These are phyloP conservation scores for Barnettozyma botsteinii DNA, from an alignment of 805 yeast genomes.

Conservation along the genomic window DNA sequence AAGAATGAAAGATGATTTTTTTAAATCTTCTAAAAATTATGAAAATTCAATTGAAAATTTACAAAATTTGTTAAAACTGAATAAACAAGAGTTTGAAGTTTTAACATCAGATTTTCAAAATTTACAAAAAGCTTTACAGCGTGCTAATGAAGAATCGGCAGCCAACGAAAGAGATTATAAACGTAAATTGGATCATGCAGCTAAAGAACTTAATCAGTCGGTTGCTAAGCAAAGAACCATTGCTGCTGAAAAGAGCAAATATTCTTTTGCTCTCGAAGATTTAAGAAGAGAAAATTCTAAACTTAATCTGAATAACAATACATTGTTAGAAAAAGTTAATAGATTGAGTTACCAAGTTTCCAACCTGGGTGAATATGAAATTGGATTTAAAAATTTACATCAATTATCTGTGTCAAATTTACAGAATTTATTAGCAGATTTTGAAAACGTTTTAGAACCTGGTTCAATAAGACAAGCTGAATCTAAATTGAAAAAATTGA, in stretches of 20 bases:
- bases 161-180: constrained; percentile 30
- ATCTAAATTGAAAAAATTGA: constrained; percentile 39
- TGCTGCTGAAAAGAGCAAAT: constrained; percentile 39
- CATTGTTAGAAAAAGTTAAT: constrained; percentile 35
- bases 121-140: too few relatives aligned
- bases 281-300: constrained; percentile 33
- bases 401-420: constrained; percentile 40
- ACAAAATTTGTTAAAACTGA: constrained; percentile 9
- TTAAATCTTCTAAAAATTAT: constrained; percentile 9
- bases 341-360: constrained; percentile 24
- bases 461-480: constrained; percentile 55
- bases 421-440: constrained; percentile 42
- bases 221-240: constrained; percentile 39
- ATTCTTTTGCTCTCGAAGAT: constrained; percentile 37
- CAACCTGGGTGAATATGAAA: constrained; percentile 29
- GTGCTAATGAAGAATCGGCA: constrained; percentile 13
- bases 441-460: constrained; percentile 52
- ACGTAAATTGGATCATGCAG: constrained; percentile 29
- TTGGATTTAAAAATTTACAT: constrained; percentile 38
- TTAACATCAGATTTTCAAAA: constrained; percentile 23
- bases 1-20: constrained; percentile 10
- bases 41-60: constrained; percentile 13
- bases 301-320: constrained; percentile 32
- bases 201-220: constrained; percentile 34
- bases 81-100: constrained; percentile 15